Conservation (phyloP, 2,329 filamentous ascomycete species). For the Arthrobotrys sinensis region DNA sequence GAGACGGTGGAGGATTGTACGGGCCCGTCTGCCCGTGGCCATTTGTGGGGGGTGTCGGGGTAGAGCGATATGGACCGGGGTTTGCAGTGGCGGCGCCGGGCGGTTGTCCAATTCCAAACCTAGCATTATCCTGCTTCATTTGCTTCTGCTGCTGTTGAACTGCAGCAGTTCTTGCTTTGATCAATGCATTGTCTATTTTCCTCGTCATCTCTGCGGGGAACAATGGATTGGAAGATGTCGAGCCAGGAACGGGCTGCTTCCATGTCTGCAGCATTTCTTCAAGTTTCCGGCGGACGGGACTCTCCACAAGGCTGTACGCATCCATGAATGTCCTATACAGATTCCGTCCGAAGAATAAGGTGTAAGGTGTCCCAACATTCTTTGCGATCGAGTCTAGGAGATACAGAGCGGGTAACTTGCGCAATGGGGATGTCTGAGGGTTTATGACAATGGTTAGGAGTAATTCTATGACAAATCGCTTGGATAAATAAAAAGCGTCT, state of each 20-base stretch:
- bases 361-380: slow-evolving; percentile 98
- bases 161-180: slow-evolving; percentile 80
- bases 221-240: slow-evolving; percentile 90
- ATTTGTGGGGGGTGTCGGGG: slow-evolving; percentile 63
- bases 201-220: slow-evolving; percentile 89
- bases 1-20: slow-evolving; percentile 40
- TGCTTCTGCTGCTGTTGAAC: slow-evolving; percentile 70
- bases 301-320: slow-evolving; percentile 90
- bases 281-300: slow-evolving; percentile 86
- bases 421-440: slow-evolving; percentile 82
- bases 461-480: background rate
- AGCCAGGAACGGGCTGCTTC: slow-evolving; percentile 96
- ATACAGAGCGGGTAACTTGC: slow-evolving; percentile 95
- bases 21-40: slow-evolving; percentile 47
- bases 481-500: background rate
- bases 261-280: slow-evolving; percentile 98
- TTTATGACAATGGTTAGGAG: slow-evolving; percentile 67
- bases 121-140: slow-evolving; percentile 64
- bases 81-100: slow-evolving; percentile 35
- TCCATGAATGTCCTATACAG: slow-evolving; percentile 97
- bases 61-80: slow-evolving; percentile 61
- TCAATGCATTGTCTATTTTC: slow-evolving; percentile 93
- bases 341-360: slow-evolving; percentile 91
- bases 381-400: slow-evolving; percentile 98
- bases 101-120: slow-evolving; percentile 45